Conservation (phyloP, 2,329 filamentous ascomycete genomes). For the Hypoxylon sp. region DNA sequence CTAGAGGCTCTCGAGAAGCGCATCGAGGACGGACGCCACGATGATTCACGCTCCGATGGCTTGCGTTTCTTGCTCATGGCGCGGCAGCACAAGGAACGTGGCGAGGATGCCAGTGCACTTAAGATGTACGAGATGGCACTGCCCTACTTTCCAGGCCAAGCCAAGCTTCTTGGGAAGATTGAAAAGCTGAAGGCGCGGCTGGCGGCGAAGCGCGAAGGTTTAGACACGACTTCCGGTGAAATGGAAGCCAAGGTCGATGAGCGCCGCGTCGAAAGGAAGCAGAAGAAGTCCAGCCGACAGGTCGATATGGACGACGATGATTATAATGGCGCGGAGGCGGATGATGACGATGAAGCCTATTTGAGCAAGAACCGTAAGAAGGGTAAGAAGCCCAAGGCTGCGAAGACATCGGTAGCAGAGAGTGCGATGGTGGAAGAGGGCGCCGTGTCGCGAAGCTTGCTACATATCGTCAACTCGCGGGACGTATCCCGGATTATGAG, state of each 20-base stretch:
- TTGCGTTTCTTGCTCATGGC: conserved; percentile 90
- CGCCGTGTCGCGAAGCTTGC: conserved; percentile 67
- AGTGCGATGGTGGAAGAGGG: conserved; percentile 48
- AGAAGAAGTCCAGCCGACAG: conserved; percentile 54
- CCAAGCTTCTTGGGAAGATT: conserved; percentile 81
- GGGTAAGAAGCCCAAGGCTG: conserved; percentile 46
- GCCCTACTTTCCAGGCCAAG: conserved; percentile 88
- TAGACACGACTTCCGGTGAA: conserved; percentile 23
- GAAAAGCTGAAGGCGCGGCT: conserved; percentile 72
- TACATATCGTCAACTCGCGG: conserved; percentile 81
- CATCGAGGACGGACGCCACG: conserved; percentile 78
- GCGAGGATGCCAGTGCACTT: conserved; percentile 83
- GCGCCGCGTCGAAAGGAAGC: conserved; percentile 44
- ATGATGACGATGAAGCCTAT: conserved; percentile 55
- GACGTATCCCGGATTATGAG: conserved; percentile 76
- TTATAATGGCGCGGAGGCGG: conserved; percentile 60
- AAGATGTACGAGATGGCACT: conserved; percentile 89
- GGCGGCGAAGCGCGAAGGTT: conserved; percentile 50
- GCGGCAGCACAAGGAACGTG: conserved; percentile 87
- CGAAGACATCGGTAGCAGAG: conserved; percentile 19
- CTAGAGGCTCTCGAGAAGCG: conserved; percentile 88
- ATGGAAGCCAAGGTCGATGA: conserved; percentile 23
- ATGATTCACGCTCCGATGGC: conserved; percentile 84
- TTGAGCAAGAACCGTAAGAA: conserved; percentile 47
- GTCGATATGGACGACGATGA: conserved; percentile 60